Evolutionary conservation across 805 yeast genomes (phyloP).

Genomic region (Pichia eremophila): DNA sequence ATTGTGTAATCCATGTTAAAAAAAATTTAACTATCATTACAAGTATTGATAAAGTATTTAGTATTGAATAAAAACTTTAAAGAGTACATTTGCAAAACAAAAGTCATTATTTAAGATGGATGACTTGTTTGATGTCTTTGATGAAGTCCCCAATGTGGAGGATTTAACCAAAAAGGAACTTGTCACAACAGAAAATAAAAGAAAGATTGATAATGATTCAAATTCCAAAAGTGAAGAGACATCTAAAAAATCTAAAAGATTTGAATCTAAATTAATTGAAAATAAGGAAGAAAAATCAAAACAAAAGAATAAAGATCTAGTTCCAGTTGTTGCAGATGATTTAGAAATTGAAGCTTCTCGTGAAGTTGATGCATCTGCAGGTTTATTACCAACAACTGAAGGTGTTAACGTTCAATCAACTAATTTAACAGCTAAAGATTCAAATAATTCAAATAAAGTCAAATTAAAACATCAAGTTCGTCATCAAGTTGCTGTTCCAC

Average conservation of each 20-base stretch:
- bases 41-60: no score
- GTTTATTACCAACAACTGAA: constrained; percentile 37
- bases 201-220: constrained; percentile 8
- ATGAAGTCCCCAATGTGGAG: constrained; percentile 37
- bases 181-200: background rate
- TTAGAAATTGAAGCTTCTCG: constrained; percentile 84
- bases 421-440: background rate
- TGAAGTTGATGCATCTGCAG: constrained; percentile 77
- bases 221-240: constrained; percentile 12
- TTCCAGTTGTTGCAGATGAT: constrained; percentile 76
- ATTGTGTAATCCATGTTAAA: no score
- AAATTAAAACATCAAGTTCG: constrained; percentile 83
- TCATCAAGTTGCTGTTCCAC: constrained; percentile 96
- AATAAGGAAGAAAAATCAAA: constrained; percentile 32
- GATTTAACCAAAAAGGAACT: constrained; percentile 15
- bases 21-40: no score
- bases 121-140: constrained; percentile 55
- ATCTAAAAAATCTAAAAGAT: constrained; percentile 21
- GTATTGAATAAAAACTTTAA: no score
- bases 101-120: constrained; percentile 22
- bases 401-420: background rate
- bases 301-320: constrained; percentile 22
- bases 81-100: no score
- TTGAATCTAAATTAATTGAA: constrained; percentile 23
- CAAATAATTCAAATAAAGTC: constrained; percentile 5